phyloP scores from a whole-genome alignment of 768 basidiomycete species.

The Russula foetens region DNA sequence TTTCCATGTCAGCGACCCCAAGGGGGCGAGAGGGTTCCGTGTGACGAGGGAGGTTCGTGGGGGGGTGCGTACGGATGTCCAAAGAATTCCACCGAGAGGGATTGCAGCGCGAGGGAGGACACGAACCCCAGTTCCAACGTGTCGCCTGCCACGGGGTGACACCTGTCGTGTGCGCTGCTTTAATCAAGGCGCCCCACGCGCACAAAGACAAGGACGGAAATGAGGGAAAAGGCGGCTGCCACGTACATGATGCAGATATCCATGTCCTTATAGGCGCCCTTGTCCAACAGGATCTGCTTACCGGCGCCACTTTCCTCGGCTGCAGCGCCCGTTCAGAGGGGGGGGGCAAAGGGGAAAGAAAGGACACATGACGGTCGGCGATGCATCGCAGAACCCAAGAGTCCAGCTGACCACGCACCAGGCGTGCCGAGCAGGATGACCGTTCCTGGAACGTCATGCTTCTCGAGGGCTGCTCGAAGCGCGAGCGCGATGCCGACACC shows the following conservation, averaged over 20 bases:
- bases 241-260: slow-evolving; percentile 68
- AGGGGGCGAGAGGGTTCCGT: neutral
- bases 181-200: neutral
- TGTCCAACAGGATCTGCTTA: slow-evolving; percentile 64
- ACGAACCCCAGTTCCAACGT: slow-evolving; percentile 42
- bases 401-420: slow-evolving; percentile 22
- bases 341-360: too few relatives aligned
- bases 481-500: slow-evolving; percentile 71
- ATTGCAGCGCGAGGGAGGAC: slow-evolving; percentile 54
- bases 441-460: slow-evolving; percentile 55
- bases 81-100: slow-evolving; percentile 59
- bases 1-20: neutral
- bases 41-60: slow-evolving; percentile 11
- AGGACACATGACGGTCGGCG: neutral
- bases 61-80: slow-evolving; percentile 49
- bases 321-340: slow-evolving; percentile 22
- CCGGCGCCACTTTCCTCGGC: slow-evolving; percentile 78
- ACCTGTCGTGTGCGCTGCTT: slow-evolving; percentile 37
- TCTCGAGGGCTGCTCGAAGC: slow-evolving; percentile 58
- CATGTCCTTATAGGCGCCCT: slow-evolving; percentile 75
- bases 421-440: slow-evolving; percentile 74
- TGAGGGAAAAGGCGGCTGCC: neutral
- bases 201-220: neutral
- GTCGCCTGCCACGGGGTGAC: slow-evolving; percentile 58
- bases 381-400: neutral